Conservation (phyloP, 345 rosid species). For the Rhodamnia rubescens region DNA sequence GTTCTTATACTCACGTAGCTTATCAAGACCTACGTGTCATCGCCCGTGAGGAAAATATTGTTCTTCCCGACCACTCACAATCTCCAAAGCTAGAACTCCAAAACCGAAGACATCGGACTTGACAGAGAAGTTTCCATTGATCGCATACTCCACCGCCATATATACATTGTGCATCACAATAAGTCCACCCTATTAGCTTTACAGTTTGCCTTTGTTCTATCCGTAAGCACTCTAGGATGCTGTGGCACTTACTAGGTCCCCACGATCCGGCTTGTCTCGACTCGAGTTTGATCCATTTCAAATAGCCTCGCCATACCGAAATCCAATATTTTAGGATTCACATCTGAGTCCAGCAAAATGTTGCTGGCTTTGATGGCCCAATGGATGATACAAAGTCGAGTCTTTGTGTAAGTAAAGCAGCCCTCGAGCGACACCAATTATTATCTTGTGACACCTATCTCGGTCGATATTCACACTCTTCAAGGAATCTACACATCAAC, state of each 20-base stretch:
- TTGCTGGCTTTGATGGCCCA: slow-evolving; percentile 37
- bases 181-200: background rate
- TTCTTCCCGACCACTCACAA: slow-evolving; percentile 28
- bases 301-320: slow-evolving; percentile 47
- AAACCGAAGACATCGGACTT: slow-evolving; percentile 47
- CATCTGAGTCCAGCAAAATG: slow-evolving; percentile 21
- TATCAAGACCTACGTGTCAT: slow-evolving; percentile 9
- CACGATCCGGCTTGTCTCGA: slow-evolving; percentile 13
- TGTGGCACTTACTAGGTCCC: slow-evolving; percentile 27
- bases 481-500: too few species aligned
- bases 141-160: slow-evolving; percentile 36
- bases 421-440: slow-evolving; percentile 29
- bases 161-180: slow-evolving; percentile 15
- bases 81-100: slow-evolving; percentile 35
- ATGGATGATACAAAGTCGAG: slow-evolving; percentile 25
- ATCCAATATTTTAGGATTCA: slow-evolving; percentile 36
- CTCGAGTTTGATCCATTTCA: slow-evolving; percentile 23
- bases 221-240: background rate
- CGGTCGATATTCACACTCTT: slow-evolving; percentile 10
- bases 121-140: slow-evolving; percentile 31
- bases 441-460: slow-evolving; percentile 19
- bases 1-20: slow-evolving; percentile 14
- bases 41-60: slow-evolving; percentile 1
- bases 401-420: slow-evolving; percentile 39
- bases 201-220: background rate